phyloP scores from a whole-genome alignment of 2,329 filamentous ascomycete genomes.

The Leptographium flavum region DNA sequence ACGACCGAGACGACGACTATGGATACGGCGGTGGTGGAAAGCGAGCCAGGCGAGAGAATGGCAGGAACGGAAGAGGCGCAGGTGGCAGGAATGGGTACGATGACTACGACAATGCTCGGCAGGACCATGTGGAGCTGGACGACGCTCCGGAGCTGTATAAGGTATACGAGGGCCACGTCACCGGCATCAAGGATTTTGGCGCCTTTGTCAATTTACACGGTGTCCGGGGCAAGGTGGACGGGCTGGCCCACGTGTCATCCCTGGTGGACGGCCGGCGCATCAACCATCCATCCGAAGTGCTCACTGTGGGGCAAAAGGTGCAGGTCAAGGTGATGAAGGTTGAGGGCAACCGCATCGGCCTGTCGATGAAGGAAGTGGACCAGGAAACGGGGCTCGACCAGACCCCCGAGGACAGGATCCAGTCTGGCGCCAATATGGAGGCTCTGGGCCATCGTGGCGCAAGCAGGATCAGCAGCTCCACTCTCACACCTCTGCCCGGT shows the following conservation, averaged over 20 bases:
- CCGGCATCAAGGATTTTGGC: constrained; percentile 88
- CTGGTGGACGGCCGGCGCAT: constrained; percentile 75
- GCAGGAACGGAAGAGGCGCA: constrained; percentile 20
- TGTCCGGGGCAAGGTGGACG: constrained; percentile 78
- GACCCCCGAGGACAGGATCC: constrained; percentile 61
- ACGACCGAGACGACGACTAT: constrained; percentile 15
- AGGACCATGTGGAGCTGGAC: constrained; percentile 63
- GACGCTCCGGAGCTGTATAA: constrained; percentile 72
- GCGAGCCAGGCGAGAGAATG: constrained; percentile 23
- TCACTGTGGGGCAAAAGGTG: constrained; percentile 67
- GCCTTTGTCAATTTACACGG: constrained; percentile 87
- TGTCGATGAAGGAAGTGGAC: constrained; percentile 97
- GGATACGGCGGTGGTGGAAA: constrained; percentile 24
- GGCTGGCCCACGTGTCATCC: constrained; percentile 84
- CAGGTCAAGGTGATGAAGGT: constrained; percentile 89
- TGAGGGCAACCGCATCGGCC: constrained; percentile 64
- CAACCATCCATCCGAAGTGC: constrained; percentile 79
- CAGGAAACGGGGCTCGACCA: constrained; percentile 77
- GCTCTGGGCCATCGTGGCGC: constrained; percentile 53
- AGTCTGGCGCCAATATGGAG: constrained; percentile 83
- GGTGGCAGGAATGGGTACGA: constrained; percentile 21
- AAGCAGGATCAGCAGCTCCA: constrained; percentile 26
- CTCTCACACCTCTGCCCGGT: neutral
- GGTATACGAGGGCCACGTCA: constrained; percentile 79
- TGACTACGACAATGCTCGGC: constrained; percentile 26